These are phyloP conservation scores for Lagerstroemia speciosa DNA, from an alignment of 345 rosid genomes.

Conservation along the genomic window DNA sequence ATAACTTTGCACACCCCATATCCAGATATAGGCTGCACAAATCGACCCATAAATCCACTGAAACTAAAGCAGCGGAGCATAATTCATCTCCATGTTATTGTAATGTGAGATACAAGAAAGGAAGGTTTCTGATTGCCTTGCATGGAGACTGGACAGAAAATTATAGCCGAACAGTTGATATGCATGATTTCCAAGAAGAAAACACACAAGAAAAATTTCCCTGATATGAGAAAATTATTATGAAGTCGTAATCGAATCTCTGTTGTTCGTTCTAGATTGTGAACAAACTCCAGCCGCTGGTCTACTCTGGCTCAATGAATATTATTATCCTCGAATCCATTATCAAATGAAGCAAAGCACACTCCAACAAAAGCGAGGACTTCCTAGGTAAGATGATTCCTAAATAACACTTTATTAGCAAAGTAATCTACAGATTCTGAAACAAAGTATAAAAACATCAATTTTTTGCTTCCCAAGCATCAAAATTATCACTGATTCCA, in stretches of 20 bases:
- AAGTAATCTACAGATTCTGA: too few species aligned
- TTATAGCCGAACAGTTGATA: too few species aligned
- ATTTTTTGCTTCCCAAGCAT: not conserved
- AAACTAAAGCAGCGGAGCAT: not conserved
- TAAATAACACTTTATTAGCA: not conserved
- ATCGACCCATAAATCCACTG: not conserved
- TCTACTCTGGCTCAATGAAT: not conserved
- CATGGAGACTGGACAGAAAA: not conserved
- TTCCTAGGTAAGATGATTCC: not conserved
- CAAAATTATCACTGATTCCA: not conserved
- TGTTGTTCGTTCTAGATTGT: too few species aligned
- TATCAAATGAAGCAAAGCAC: not conserved
- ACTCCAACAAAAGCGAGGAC: too few species aligned
- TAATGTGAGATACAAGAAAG: not conserved
- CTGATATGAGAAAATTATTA: too few species aligned
- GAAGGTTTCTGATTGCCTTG: not conserved
- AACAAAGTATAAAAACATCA: not conserved
- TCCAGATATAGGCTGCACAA: conserved; percentile 15
- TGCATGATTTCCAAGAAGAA: too few species aligned
- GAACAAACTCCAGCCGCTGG: not conserved
- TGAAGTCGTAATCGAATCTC: too few species aligned
- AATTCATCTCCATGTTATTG: not conserved
- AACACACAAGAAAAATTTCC: too few species aligned
- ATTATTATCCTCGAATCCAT: too few species aligned
- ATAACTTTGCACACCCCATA: conserved; percentile 18